Evolutionary conservation across 2,329 filamentous ascomycete species (phyloP), one percentile per base, ranked within the genome.

Genomic region (Aschersonia sp.): DNA sequence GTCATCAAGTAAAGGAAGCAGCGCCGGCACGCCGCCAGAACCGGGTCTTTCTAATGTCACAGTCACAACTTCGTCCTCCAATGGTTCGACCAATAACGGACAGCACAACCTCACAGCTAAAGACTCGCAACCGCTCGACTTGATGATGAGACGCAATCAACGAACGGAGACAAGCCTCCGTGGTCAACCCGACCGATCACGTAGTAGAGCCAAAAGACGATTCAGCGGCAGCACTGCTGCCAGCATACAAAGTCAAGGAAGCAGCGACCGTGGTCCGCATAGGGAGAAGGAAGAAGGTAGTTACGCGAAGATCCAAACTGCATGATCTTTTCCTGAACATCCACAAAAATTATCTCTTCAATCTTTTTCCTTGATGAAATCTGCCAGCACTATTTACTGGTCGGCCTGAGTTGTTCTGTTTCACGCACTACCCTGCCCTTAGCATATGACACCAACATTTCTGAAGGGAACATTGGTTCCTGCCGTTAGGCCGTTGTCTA

Each of bases 171-270:
- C 65, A 30, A 60, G 62, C 45, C 50, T 66, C 48, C 68, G 73
- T 42, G 5, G 68, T 11, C 71, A 73, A 50, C 71, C 71, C 8
- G 71, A 73, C 47, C 68, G 75, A 53, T 84, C 83, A 44, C 76
- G 83, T 42, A 87, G 85, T 58, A 72, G 76, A 57, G 78, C 72
- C 22, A 84, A 86, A 61, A 73, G 87, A 52, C 76, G 87, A 51
- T 81, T 92, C 55, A 94, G 87, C 58, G 83, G 79, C 30, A 92
- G 86, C 63, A 89, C 85, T 40, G 81, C 73, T n/a, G 78, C 82
- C 40, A 92, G 85, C 65, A 92, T 83, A 60, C 79, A 86, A 52
- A 92, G 85, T 58, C 83, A 83, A 6, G 85, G 22, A 22, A 22
- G 82, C 54, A 84, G 81, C 54, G 86, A 90, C 47, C 70, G 81